Conservation (phyloP, 208 protist species). For the Plasmodiophora brassicae region DNA sequence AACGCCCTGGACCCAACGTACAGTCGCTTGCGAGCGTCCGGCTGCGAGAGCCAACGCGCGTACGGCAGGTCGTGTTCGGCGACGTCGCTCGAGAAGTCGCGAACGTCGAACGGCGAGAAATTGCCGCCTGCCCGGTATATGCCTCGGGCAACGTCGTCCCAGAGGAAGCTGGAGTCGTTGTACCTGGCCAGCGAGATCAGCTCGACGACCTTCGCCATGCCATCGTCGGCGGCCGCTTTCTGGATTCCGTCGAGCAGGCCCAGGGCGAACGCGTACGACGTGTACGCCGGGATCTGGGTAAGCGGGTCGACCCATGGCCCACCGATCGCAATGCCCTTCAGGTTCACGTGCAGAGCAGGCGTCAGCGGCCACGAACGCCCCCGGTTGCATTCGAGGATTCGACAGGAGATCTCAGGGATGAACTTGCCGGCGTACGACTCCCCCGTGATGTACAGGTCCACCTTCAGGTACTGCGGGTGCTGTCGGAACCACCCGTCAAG, state of each 20-base stretch:
- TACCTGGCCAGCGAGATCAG: no score
- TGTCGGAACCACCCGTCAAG: not conserved
- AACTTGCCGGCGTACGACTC: not conserved
- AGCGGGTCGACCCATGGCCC: not conserved
- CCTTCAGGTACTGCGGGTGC: not conserved
- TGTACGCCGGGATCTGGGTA: not conserved
- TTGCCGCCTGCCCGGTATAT: no score
- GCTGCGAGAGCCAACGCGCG: not conserved
- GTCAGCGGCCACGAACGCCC: no score
- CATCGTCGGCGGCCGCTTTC: no score
- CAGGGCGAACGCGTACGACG: not conserved
- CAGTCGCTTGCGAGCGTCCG: not conserved
- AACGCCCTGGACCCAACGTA: not conserved
- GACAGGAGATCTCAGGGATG: not conserved
- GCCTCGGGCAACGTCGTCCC: no score
- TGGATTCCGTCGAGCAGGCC: not conserved
- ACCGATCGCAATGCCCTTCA: not conserved
- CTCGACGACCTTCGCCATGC: no score
- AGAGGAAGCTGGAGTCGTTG: no score
- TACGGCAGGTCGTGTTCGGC: not conserved
- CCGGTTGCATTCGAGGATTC: not conserved
- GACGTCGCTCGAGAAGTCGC: not conserved
- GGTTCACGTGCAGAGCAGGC: not conserved
- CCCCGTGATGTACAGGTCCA: not conserved
- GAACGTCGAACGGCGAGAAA: no score